Base-by-base conservation (phyloP, 805 yeast genomes). In the Wickerhamomyces ciferrii region DNA sequence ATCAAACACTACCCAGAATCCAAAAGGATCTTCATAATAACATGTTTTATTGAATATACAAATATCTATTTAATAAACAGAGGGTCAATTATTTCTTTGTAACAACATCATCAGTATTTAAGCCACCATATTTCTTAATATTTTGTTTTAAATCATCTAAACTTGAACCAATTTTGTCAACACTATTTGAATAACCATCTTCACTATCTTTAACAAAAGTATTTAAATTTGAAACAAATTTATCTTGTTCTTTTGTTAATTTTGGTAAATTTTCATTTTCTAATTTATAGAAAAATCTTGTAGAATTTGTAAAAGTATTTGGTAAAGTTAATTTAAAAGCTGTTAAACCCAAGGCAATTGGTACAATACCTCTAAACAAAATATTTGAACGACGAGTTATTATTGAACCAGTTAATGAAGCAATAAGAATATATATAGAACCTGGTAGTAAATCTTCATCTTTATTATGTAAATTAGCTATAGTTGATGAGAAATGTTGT, bases 261-360 rank as follows among this genome's bases (percentile, higher is more conserved):
- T 69, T 71, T 5, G 96, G 95, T 39, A 83, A 64, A 45, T 73
- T 69, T 23, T 74, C 65, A 59, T 78, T 67, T 63, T 89, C 94
- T 50, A 78, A 69, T 45, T 69, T 66, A 79, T 87, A 81, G 3
- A 76, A 66, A 55, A 82, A 78, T 7, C 67, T 63, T 14, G 75
- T 66, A 9, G 87, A 78, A 62, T 84, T 87, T 38, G 59, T 56
- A 56, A 78, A 87, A 0, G 96, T 89, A 43, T 73, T 66, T 17
- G 96, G 96, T 56, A 87, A 72, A 55, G 86, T 82, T 61, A 77
- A 73, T 49, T 71, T 77, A 67, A 89, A 87, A 0, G 92, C 80
- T 6, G 69, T 75, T 25, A 76, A 50, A 14, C 91, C 94, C 44
- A 84, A 72, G 0, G 70, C 66, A 2, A 82, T 46, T 1, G 96